These are phyloP conservation scores for Penicillium subrubescens DNA, from an alignment of 495 filamentous ascomycete species.

Conservation along the genomic window DNA sequence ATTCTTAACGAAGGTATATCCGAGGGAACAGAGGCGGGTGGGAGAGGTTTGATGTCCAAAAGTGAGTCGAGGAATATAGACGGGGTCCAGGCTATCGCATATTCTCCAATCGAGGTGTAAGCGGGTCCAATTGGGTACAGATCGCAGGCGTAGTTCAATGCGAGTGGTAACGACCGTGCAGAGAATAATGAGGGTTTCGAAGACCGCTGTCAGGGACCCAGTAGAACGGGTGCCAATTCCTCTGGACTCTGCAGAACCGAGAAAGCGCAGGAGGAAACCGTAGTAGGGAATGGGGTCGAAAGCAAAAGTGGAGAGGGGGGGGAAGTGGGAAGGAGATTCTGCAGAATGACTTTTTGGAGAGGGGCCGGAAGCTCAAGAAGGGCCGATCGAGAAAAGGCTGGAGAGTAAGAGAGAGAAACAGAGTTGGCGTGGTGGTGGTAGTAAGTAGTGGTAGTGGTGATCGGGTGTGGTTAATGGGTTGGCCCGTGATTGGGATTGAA, in stretches of 20 bases:
- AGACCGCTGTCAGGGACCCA: not conserved
- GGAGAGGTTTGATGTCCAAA: slow-evolving; percentile 13
- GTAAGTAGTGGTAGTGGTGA: not conserved
- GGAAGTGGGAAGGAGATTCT: not conserved
- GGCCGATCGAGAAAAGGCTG: not conserved
- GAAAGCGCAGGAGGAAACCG: slow-evolving; percentile 1
- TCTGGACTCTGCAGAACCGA: not conserved
- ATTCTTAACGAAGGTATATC: not conserved
- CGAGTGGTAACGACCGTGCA: slow-evolving; percentile 8
- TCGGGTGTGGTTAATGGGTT: not conserved
- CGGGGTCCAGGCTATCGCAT: slow-evolving; percentile 32
- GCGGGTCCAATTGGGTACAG: slow-evolving; percentile 2
- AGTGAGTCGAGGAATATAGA: slow-evolving; percentile 28
- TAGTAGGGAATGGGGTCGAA: not conserved
- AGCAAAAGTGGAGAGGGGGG: slow-evolving; percentile 8
- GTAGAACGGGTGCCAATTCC: not conserved
- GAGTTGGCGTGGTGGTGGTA: not conserved
- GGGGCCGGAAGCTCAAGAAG: slow-evolving; percentile 10
- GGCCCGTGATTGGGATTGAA: not conserved
- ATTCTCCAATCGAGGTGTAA: slow-evolving; percentile 16
- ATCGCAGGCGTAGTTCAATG: not conserved
- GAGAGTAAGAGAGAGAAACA: too few relatives aligned
- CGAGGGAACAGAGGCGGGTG: not conserved
- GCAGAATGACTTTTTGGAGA: not conserved
- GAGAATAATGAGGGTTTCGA: not conserved